phyloP scores from a whole-genome alignment of 257 asterid species.

The Vinca minor region DNA sequence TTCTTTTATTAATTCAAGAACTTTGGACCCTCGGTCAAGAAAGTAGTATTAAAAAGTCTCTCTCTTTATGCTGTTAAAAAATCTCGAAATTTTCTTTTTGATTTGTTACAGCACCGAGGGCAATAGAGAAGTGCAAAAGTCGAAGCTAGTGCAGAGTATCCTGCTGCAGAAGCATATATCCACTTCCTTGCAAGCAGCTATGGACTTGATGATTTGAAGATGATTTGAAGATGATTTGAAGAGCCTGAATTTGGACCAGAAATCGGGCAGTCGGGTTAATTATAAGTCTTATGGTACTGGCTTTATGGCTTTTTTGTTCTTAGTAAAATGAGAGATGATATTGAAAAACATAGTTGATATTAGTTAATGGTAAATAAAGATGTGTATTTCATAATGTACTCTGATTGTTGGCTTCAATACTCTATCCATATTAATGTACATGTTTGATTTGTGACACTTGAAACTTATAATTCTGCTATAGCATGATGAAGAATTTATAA shows the following conservation, averaged over 20 bases:
- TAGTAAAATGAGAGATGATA: constrained; percentile 11
- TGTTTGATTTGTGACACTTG: constrained; percentile 20
- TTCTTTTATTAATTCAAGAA: too few species aligned
- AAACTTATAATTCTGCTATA: too few species aligned
- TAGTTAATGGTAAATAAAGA: constrained; percentile 7
- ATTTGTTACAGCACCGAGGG: constrained; percentile 25
- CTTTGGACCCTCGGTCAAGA: too few species aligned
- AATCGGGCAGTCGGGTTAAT: neutral
- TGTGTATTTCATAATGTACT: constrained; percentile 7
- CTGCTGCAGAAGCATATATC: constrained; percentile 9
- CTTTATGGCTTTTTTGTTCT: constrained; percentile 9
- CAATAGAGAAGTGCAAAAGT: constrained; percentile 14
- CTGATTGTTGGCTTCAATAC: constrained; percentile 12
- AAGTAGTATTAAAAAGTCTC: neutral
- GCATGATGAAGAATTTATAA: too few species aligned
- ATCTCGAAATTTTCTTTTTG: neutral
- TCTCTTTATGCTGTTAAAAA: neutral
- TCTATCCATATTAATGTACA: constrained; percentile 10
- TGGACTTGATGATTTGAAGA: constrained; percentile 4
- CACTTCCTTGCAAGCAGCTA: too few species aligned
- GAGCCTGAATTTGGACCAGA: constrained; percentile 16
- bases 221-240: neutral
- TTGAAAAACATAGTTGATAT: constrained; percentile 9
- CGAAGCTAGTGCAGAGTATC: constrained; percentile 15
- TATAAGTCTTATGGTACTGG: constrained; percentile 11